Percentiles rank a stretch among this genome's conserved stretches.
Evolutionary conservation across 139 green algal genomes (phyloP).

Genomic region (Parachlorella kessleri): DNA sequence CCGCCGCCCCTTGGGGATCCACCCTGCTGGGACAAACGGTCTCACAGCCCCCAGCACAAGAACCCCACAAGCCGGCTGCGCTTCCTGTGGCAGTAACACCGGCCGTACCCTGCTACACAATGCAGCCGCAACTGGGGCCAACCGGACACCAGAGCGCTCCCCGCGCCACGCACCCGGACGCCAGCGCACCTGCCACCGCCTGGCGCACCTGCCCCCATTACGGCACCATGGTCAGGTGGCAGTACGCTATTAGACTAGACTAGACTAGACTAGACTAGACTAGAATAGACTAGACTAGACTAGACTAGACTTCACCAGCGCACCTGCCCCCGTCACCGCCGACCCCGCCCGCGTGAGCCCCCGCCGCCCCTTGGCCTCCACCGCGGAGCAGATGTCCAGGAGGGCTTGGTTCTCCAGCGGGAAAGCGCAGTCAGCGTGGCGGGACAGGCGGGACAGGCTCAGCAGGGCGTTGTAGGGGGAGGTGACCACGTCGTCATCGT

Average conservation of each 20-base stretch:
- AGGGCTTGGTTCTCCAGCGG: constrained; percentile 87
- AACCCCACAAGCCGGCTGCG: no score
- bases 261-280: neutral
- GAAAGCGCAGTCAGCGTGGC: constrained; percentile 79
- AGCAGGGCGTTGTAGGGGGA: constrained; percentile 89
- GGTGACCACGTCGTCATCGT: constrained; percentile 85
- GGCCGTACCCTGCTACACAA: no score
- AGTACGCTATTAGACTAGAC: neutral
- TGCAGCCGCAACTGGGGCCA: no score
- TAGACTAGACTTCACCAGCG: neutral
- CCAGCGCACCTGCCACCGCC: no score
- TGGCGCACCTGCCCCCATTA: no score
- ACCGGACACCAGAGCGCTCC: no score
- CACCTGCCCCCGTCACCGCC: neutral
- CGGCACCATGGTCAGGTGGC: neutral
- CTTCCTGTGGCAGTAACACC: no score
- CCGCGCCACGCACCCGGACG: no score
- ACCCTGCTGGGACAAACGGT: no score
- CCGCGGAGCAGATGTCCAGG: constrained; percentile 65
- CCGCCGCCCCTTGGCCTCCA: neutral
- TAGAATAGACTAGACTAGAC: neutral
- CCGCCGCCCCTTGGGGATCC: no score
- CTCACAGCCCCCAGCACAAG: no score
- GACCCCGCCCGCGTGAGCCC: neutral
- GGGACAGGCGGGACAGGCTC: constrained; percentile 58